Conservation (phyloP, 2,329 filamentous ascomycete genomes). For the Diplodia sapinea region DNA sequence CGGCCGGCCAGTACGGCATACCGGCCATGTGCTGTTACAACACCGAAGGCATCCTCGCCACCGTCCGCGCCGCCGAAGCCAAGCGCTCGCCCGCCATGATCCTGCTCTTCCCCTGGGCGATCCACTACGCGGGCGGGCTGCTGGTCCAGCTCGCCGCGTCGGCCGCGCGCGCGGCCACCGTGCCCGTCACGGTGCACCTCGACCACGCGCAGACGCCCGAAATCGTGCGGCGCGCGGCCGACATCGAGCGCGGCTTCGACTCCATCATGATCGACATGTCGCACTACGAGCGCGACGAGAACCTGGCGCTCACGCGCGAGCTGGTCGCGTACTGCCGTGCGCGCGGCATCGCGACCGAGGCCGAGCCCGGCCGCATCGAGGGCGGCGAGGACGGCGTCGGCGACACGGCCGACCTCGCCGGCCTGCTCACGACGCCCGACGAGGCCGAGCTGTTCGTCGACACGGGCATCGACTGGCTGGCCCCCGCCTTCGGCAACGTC, state of each 20-base stretch:
- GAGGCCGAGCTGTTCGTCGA: conserved; percentile 73
- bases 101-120: conserved; percentile 76
- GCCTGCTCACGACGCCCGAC: conserved; percentile 69
- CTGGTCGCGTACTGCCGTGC: conserved; percentile 68
- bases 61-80: conserved; percentile 70
- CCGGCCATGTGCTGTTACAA: conserved; percentile 71
- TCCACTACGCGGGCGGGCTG: conserved; percentile 65
- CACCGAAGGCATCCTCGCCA: conserved; percentile 72
- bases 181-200: conserved; percentile 68
- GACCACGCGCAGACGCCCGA: conserved; percentile 70
- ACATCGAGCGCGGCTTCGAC: conserved; percentile 60
- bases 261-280: conserved; percentile 79
- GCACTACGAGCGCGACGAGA: conserved; percentile 73
- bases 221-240: conserved; percentile 65
- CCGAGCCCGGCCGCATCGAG: conserved; percentile 73
- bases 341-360: conserved; percentile 71
- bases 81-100: conserved; percentile 72
- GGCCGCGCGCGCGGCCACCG: conserved; percentile 61
- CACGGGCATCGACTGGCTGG: conserved; percentile 75
- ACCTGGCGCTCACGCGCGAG: conserved; percentile 67
- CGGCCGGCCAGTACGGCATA: conserved; percentile 62
- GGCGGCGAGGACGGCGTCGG: conserved; percentile 76
- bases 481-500: conserved; percentile 77
- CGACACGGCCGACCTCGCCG: conserved; percentile 68
- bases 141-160: conserved; percentile 58